Conservation (phyloP, 306 rosid genomes). For the Prosopis cineraria region DNA sequence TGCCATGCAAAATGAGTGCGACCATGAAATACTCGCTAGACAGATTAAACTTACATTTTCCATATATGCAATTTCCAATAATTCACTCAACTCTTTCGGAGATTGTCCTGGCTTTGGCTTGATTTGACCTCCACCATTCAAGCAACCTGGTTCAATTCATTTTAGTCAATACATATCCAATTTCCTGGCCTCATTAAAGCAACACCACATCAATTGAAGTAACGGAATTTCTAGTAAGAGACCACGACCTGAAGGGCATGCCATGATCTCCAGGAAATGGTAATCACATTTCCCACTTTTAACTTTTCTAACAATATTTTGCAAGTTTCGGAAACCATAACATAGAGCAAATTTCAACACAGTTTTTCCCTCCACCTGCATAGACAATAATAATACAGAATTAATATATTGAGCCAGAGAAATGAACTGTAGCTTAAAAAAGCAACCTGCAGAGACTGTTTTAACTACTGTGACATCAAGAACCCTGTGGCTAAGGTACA, state of each 20-base stretch:
- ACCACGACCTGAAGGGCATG: constrained; percentile 88
- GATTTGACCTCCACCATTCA: constrained; percentile 96
- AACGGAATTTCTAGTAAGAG: constrained; percentile 4
- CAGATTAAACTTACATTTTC: constrained; percentile 65
- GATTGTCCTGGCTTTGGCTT: constrained; percentile 84
- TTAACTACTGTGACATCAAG: neutral
- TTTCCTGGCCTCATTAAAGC: neutral
- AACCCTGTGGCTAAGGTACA: neutral
- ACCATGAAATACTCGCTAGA: neutral
- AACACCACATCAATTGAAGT: neutral
- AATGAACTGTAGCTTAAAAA: constrained; percentile 6
- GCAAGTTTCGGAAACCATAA: constrained; percentile 92
- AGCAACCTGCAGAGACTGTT: neutral
- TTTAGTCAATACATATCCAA: constrained; percentile 21
- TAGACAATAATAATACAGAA: constrained; percentile 19
- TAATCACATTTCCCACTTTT: constrained; percentile 81
- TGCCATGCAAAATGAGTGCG: neutral
- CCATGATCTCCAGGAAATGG: constrained; percentile 94
- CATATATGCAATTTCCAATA: constrained; percentile 68
- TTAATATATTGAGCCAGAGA: constrained; percentile 10
- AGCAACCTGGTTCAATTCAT: constrained; percentile 67
- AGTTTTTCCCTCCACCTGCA: constrained; percentile 81
- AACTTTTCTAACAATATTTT: constrained; percentile 77
- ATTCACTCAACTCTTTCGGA: constrained; percentile 65
- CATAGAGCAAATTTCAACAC: constrained; percentile 80